Evolutionary conservation across 164 flowering plant species (phyloP), one percentile per base, ranked within the genome.

Genomic region (Annona cherimola): DNA sequence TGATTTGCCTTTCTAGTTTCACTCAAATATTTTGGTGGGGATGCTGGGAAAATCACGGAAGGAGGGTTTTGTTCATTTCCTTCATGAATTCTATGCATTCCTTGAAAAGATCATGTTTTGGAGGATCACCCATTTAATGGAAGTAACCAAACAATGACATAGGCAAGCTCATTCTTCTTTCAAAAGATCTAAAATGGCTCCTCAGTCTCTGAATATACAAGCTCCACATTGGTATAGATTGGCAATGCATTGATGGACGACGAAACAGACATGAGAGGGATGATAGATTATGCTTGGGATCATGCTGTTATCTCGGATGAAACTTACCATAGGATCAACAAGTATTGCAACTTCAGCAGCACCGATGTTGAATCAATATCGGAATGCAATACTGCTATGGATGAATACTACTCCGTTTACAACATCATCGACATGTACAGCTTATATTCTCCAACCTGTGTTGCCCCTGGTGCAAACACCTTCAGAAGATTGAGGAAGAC

Each of bases 201-300:
- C 43, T 14, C 6, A 39, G 40, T 14, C 35, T 20, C 6, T 50
- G 6, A 20, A 19, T 19, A 39, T 7, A 3, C n/a, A n/a, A n/a
- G n/a, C n/a, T 44, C 18, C 40, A 16, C 4, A n/a, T n/a, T n/a
- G 44, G 60, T n/a, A n/a, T 19, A 93, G 98, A 83, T 93, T 35
- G 98, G 98, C 12, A 93, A 93, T 66, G 90, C 98, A 11, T 67
- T 86, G 50, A 2, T 92, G 77, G 88, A 92, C 61, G 89, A 86
- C 57, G 92, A 87, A 60, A 85, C 89, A 0, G 93, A 92, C 74
- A 85, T 81, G 64, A 81, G 9, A 2, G 95, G 97, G 14, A 84
- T 92, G 91, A 79, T 90, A 0, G 90, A 87, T n/a, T 92, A 88
- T 63, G 92, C 95, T 2, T 89, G 92, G 92, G 84, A 86, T 72